Evolutionary conservation across 1,139 yeast species (phyloP), one percentile per base, ranked within the genome.

Genomic region (Suhomyces wounanorum): DNA sequence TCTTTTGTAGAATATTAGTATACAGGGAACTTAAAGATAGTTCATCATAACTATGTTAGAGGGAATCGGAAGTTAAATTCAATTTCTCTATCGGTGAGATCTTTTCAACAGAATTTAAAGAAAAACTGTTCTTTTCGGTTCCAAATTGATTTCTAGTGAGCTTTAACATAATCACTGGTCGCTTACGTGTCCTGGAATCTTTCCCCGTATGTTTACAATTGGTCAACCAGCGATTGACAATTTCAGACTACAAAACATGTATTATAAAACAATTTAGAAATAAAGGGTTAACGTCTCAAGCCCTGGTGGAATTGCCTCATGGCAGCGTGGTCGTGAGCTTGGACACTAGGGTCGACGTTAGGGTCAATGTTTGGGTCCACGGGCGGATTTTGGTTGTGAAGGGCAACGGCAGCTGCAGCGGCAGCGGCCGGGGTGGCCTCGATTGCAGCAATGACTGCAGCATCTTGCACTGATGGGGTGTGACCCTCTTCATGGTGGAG

Each of bases 361-460:
- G 79, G 78, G 56, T 76, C 81, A 53, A 75, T 72, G 45, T 71
- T 64, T 31, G 78, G 72, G 57, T 73, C 78, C 23, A 74, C 77
- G 23, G 68, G 70, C 3, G 73, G 64, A 47, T 63, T 64, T 43
- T 60, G 65, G 38, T 65, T 66, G 47, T 70, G 73, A 39, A 69
- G 68, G 9, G 65, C 67, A 26, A 65, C 60, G 36, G 63, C 66
- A 14, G 75, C 69, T 8, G 71, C 65, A 11, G 67, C 72, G 13
- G 67, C 72, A 56, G 76, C 73, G 13, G 78, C 80, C 13, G 74
- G 69, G 9, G 71, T 63, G 10, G 67, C 72, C 55, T 68, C 77
- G 57, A 76, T 73, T n/a, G 79, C 80, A 6, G 79, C 80, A 49
- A 75, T 70, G 9, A 75, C 79, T 38, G 77, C 78, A 40, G 76